Evolutionary conservation across 1,284 basidiomycete species (phyloP), one percentile per base, ranked within the genome.

Genomic region (Kwoniella shivajii): DNA sequence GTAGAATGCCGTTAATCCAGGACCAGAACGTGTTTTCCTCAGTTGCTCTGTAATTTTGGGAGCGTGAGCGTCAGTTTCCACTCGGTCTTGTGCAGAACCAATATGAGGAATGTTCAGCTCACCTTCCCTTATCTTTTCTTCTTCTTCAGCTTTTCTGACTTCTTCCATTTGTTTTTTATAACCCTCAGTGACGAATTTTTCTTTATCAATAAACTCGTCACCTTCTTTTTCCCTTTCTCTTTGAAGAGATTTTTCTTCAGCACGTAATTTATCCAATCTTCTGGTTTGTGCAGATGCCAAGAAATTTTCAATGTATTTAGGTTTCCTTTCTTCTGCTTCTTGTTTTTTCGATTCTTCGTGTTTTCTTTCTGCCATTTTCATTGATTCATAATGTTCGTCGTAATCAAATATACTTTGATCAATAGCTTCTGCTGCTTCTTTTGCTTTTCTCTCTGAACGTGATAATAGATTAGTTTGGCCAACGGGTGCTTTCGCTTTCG

Each of bases 211-310:
- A 76, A 92, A 99, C 75, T 94, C 86, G 62, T 95, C 92, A 0
- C 96, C 96, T 78, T 99, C 96, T 24, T 84, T 80, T 74, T 94
- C 91, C 20, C 96, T 84, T 74, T 99, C 95, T 45, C 86, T 84
- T 75, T 95, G 90, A 68, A 98, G 88, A 88, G 94, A 90, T 82
- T 98, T 98, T 79, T 99, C 93, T 77, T 99, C 95, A 0, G 96
- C 96, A 54, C 94, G 83, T n/a, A 97, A 77, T 66, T 90, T 84
- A 74, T 99, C 96, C 41, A 96, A 80, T 68, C 88, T 86, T 31
- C 96, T 85, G 38, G 90, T 90, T 42, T 87, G 86, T 22, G 96
- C 93, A 7, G 90, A 86, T n/a, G 82, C 80, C 2, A 98, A 80
- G 44, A 98, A 84, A 33, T 84, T 85, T 47, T 84, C 83, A 58